Evolutionary conservation across 1,139 yeast species (phyloP), one percentile per base, ranked within the genome.

Genomic region (Taphrina confusa): DNA sequence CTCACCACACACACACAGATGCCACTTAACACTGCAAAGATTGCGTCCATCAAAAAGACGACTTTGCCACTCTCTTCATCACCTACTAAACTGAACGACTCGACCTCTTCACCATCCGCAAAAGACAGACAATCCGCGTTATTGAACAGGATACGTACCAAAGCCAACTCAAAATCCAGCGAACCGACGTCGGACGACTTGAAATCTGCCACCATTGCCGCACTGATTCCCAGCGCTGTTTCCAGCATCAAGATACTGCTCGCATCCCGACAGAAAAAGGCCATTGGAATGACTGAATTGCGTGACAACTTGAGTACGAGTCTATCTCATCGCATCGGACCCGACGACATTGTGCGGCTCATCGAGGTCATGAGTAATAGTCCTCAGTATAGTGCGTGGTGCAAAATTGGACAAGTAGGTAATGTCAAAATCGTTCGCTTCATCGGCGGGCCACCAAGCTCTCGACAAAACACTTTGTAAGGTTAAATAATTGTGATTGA

Each of bases 231-330:
- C 16, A 33, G 25, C 11, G 51, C 58, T 18, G 25, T 54, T 34
- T 16, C 44, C 23, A 54, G 58, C 34, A 54, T 54, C 58, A 54
- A 44, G 44, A 11, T 54, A 6, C 34, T 54, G 5, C 44, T 54
- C 36, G 58, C 58, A 4, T 33, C 51, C 2, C 14, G 40, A 22
- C 14, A 31, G n/a, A 42, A 42, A 12, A 54, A 54, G 22, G 30
- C 34, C 27, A 23, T 54, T 3, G 58, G 58, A 12, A 54, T 54
- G 58, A 45, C 34, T 16, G 51, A 54, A 23, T 5, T 54, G 22
- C 18, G 49, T 25, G 58, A 54, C 16, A 54, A 54, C 18, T 36
- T 54, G 18, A 40, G 39, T 27, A 54, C 58, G 5, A 54, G 58
- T 44, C 51, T 54, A 3, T 23, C 51, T 4, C 40, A 45, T 1